Conservation (phyloP, 2,329 filamentous ascomycete genomes). For the Scolecobasidium constrictum region DNA sequence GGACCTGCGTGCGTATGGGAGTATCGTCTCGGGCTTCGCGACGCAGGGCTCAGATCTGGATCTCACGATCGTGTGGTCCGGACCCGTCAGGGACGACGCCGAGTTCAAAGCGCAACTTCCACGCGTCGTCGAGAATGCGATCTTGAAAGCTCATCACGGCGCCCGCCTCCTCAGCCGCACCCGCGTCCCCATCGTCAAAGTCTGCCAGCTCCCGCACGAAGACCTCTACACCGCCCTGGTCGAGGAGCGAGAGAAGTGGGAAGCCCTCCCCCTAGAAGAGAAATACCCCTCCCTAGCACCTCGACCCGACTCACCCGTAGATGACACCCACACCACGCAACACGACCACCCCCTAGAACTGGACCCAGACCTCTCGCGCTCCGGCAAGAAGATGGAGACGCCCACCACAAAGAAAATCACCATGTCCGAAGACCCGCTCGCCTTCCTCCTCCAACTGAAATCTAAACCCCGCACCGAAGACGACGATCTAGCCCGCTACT, state of each 20-base stretch:
- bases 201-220: slow-evolving; percentile 60
- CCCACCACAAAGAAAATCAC: neutral
- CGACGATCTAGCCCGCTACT: slow-evolving; percentile 5
- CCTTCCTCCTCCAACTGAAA: slow-evolving; percentile 5
- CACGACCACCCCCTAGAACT: neutral
- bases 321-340: neutral
- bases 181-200: slow-evolving; percentile 76
- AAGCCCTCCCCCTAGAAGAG: slow-evolving; percentile 40
- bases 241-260: slow-evolving; percentile 61
- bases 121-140: slow-evolving; percentile 61
- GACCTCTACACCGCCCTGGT: slow-evolving; percentile 50
- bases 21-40: slow-evolving; percentile 74
- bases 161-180: slow-evolving; percentile 69
- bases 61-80: slow-evolving; percentile 62
- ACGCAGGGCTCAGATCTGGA: slow-evolving; percentile 88
- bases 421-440: slow-evolving; percentile 3
- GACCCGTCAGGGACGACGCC: slow-evolving; percentile 19
- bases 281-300: slow-evolving; percentile 23
- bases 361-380: slow-evolving; percentile 4
- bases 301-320: slow-evolving; percentile 4
- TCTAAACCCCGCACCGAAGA: slow-evolving; percentile 1
- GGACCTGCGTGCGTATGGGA: slow-evolving; percentile 70
- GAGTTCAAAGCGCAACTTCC: slow-evolving; percentile 49
- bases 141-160: slow-evolving; percentile 62
- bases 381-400: slow-evolving; percentile 4